Percentiles rank a stretch among this genome's conserved stretches.
Conservation (phyloP, 371 early-diverging fungal species). For the Mucor mucedo region DNA sequence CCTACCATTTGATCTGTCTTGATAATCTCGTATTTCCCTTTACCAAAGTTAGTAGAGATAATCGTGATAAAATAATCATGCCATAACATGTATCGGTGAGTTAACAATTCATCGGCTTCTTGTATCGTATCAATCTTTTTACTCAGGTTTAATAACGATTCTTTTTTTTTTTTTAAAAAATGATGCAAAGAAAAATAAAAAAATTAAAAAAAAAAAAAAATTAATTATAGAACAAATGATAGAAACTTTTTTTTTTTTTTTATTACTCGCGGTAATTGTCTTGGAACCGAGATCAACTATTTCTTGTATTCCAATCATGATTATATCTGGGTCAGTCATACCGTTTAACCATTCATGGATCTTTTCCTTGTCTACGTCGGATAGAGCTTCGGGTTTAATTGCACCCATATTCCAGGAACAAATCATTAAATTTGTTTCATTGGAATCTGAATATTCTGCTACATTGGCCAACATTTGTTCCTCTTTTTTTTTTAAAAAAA, state of each 20-base stretch:
- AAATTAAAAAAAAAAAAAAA: neutral
- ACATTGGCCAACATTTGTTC: slow-evolving; percentile 50
- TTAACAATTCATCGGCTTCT: slow-evolving; percentile 47
- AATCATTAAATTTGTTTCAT: slow-evolving; percentile 59
- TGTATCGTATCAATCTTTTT: slow-evolving; percentile 47
- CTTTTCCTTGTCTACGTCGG: slow-evolving; percentile 40
- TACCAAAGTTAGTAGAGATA: slow-evolving; percentile 42
- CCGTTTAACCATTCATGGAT: slow-evolving; percentile 51
- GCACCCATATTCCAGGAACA: slow-evolving; percentile 82
- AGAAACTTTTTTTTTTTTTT: neutral
- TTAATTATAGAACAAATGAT: neutral
- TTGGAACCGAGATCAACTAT: slow-evolving; percentile 76
- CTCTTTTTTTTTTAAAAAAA: too few relatives aligned
- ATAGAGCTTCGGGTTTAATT: slow-evolving; percentile 46
- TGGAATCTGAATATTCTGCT: slow-evolving; percentile 55
- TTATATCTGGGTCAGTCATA: slow-evolving; percentile 68
- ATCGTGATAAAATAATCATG: slow-evolving; percentile 57
- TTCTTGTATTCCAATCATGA: slow-evolving; percentile 83
- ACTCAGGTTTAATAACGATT: slow-evolving; percentile 1
- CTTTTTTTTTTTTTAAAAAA: slow-evolving; percentile 1
- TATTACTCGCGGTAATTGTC: slow-evolving; percentile 62
- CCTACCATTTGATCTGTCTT: slow-evolving; percentile 81
- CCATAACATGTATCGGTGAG: slow-evolving; percentile 70
- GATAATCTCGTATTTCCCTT: slow-evolving; percentile 55
- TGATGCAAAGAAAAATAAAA: too few relatives aligned